Percentiles rank a stretch among this genome's conserved stretches.
Evolutionary conservation across 179 eudicot genomes (phyloP).

Genomic region (Vitellaria paradoxa): DNA sequence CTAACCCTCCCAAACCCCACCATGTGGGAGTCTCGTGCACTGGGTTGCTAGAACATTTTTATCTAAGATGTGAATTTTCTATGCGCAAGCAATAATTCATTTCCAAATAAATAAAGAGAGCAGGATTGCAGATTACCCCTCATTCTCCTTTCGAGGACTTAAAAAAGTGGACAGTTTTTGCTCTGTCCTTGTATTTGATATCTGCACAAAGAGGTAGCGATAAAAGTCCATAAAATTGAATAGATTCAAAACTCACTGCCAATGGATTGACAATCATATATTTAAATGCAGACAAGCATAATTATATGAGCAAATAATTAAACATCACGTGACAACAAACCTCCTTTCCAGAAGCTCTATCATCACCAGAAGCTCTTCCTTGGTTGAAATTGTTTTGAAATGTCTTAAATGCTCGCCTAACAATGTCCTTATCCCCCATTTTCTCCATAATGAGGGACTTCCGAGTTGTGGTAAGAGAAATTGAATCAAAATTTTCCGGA

Average conservation of each 20-base stretch:
- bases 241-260: background rate
- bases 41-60: background rate
- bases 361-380: constrained; percentile 29
- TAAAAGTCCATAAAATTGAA: background rate
- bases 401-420: constrained; percentile 80
- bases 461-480: constrained; percentile 37
- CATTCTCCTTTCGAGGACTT: constrained; percentile 34
- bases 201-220: constrained; percentile 26
- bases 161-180: constrained; percentile 32
- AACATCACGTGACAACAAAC: constrained; percentile 30
- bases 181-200: constrained; percentile 26
- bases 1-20: too few species aligned
- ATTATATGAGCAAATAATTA: background rate
- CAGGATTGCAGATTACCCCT: constrained; percentile 36
- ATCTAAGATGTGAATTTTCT: background rate
- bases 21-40: too few species aligned
- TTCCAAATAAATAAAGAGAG: background rate
- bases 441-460: constrained; percentile 82
- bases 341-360: constrained; percentile 36
- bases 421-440: constrained; percentile 98
- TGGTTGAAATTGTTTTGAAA: constrained; percentile 49
- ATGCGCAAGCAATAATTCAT: background rate
- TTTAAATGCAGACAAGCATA: background rate
- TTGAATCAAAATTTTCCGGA: constrained; percentile 41
- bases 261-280: background rate